phyloP scores from a whole-genome alignment of 805 yeast genomes.

The Candida easanensis region DNA sequence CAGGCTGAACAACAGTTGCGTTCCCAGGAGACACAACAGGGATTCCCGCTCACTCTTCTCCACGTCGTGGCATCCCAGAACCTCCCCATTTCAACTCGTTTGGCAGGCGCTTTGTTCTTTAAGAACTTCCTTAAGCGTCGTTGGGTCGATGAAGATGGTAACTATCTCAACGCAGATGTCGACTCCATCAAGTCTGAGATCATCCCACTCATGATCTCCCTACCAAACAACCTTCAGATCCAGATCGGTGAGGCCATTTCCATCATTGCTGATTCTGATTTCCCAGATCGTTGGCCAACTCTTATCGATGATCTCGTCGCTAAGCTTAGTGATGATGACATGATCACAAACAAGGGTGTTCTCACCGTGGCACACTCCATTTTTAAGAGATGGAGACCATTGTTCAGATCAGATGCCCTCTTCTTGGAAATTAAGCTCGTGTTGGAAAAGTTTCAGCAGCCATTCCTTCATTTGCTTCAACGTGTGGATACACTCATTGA shows the following conservation, averaged over 20 bases:
- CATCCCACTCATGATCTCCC: conserved; percentile 77
- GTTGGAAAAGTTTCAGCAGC: conserved; percentile 73
- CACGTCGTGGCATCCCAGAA: conserved; percentile 70
- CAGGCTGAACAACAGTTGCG: conserved; percentile 65
- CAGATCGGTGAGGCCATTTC: conserved; percentile 95
- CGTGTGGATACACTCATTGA: conserved; percentile 67
- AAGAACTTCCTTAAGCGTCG: conserved; percentile 80
- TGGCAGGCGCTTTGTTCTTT: conserved; percentile 89
- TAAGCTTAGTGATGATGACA: conserved; percentile 62
- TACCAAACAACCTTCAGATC: conserved; percentile 78
- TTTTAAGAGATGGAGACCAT: conserved; percentile 94
- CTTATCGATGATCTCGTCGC: conserved; percentile 71
- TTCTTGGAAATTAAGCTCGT: conserved; percentile 87
- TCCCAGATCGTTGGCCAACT: conserved; percentile 86
- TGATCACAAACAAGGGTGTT: conserved; percentile 78
- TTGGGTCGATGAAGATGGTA: conserved; percentile 92
- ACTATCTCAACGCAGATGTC: conserved; percentile 69
- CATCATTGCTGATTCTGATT: conserved; percentile 91
- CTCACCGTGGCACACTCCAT: conserved; percentile 92
- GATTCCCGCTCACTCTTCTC: conserved; percentile 72
- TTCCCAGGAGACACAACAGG: conserved; percentile 59
- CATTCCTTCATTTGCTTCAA: conserved; percentile 69
- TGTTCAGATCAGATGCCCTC: conserved; percentile 86
- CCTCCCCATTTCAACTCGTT: conserved; percentile 54
- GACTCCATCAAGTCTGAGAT: conserved; percentile 70